Conservation (phyloP, 163 green algal genomes). For the Scenedesmus sp. region DNA sequence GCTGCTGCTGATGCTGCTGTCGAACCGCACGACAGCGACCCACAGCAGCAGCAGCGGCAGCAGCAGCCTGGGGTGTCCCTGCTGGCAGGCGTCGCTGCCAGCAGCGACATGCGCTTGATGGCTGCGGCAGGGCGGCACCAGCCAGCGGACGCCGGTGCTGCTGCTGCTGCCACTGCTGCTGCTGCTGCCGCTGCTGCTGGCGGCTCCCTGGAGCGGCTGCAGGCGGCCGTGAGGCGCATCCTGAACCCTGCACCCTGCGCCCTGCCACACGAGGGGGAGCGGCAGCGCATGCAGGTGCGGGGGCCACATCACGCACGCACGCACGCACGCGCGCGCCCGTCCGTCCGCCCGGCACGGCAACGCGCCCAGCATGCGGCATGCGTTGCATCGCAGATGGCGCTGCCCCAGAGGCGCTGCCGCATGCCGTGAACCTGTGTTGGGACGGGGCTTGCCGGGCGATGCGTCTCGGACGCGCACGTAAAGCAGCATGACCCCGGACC, state of each 20-base stretch:
- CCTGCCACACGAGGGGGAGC: neutral
- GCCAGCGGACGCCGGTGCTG: neutral
- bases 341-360: no score
- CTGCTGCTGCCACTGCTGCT: neutral
- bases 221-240: neutral
- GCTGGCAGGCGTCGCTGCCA: neutral
- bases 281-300: neutral
- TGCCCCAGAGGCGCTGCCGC: no score
- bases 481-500: no score
- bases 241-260: neutral
- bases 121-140: neutral
- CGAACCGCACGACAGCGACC: neutral
- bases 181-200: slow-evolving; percentile 1
- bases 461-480: no score
- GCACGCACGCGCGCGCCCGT: no score
- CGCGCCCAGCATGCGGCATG: no score
- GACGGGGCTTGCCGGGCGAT: no score
- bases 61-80: neutral
- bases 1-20: no score
- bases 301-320: no score
- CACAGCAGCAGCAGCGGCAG: slow-evolving; percentile 35
- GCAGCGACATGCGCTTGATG: neutral
- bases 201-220: neutral
- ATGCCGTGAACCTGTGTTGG: no score
- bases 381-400: no score